Base-by-base conservation (phyloP, 208 protist genomes). In the Acanthamoeba castellanii region DNA sequence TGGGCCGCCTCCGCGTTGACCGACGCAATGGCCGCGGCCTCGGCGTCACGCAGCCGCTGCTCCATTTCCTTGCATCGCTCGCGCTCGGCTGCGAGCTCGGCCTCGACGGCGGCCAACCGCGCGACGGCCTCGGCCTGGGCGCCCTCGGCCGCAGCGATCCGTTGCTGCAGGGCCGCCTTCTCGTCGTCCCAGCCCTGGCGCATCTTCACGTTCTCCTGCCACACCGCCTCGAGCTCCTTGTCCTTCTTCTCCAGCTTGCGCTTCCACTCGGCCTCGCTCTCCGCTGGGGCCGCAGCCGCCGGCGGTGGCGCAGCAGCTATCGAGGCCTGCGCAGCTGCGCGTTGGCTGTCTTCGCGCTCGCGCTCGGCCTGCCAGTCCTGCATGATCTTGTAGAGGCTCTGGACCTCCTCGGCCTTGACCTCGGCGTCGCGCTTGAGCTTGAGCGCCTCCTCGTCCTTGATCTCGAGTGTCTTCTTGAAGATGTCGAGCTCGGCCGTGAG, bases 371-470 rank as follows among this genome's bases (percentile, higher is more conserved):
- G 59, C 85, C 55, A 72, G 32, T 92, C 84, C 59, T 90, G 84
- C 55, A 90, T 42, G 52, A 90, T 90, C 59, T 90, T 61, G 84
- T 90, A 90, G 47, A 90, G 84, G 84, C 84, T 55, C 59, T 90
- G 84, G 16, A 90, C 84, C 42, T 90, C 84, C 37, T 90, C 59
- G 37, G 34, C n/a, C 59, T 90, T 90, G 50, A 68, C 84, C 47
- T 90, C 84, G 27, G 59, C 59, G 32, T 90, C 84, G 27, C 34
- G 22, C 84, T 90, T 90, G 18, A 90, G 50, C 84, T 90, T 90
- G 84, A 30, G 18, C 84, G 34, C 59, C 11, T 90, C 84, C 84
- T 90, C 84, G 59, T 90, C 84, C 59, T 90, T 90, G 50, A 90
- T 90, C 59, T 90, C 84, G 1, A 90, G 84, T 13, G 84, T 90